phyloP scores from a whole-genome alignment of 2,329 filamentous ascomycete genomes.

The Fusarium mangiferae region DNA sequence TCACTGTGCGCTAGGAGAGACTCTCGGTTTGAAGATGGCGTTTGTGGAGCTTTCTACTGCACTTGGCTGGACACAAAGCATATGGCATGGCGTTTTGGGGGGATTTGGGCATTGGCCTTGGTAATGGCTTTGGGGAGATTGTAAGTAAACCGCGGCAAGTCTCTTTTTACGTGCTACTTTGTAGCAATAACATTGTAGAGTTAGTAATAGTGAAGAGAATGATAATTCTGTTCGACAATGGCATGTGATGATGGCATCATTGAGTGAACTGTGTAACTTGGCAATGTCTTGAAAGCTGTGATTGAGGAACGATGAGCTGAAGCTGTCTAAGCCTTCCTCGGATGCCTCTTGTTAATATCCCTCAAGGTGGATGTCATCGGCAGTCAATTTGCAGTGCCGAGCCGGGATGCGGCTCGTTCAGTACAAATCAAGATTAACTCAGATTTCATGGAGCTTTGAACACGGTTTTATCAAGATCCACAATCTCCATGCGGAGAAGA shows the following conservation, averaged over 20 bases:
- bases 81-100: conserved; percentile 34
- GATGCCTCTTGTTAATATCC: not conserved
- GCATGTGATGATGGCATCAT: conserved; percentile 16
- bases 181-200: conserved; percentile 1
- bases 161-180: conserved; percentile 3
- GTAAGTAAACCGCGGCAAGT: conserved; percentile 14
- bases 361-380: not conserved
- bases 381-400: conserved; percentile 19
- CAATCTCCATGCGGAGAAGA: conserved; percentile 16
- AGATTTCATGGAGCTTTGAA: not conserved
- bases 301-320: not conserved
- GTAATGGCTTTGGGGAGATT: conserved; percentile 15
- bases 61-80: conserved; percentile 36
- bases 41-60: conserved; percentile 34
- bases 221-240: conserved; percentile 6
- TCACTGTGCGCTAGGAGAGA: conserved; percentile 7
- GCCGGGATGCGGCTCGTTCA: conserved; percentile 6
- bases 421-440: conserved; percentile 11
- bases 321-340: not conserved
- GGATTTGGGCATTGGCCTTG: conserved; percentile 3
- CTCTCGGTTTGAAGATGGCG: conserved; percentile 30
- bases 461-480: conserved; percentile 10
- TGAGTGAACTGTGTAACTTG: not conserved
- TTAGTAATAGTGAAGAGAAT: conserved; percentile 14
- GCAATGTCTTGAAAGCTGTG: not conserved